These are phyloP conservation scores for Metarhizium humberi DNA, from an alignment of 2,329 filamentous ascomycete genomes.

Conservation along the genomic window DNA sequence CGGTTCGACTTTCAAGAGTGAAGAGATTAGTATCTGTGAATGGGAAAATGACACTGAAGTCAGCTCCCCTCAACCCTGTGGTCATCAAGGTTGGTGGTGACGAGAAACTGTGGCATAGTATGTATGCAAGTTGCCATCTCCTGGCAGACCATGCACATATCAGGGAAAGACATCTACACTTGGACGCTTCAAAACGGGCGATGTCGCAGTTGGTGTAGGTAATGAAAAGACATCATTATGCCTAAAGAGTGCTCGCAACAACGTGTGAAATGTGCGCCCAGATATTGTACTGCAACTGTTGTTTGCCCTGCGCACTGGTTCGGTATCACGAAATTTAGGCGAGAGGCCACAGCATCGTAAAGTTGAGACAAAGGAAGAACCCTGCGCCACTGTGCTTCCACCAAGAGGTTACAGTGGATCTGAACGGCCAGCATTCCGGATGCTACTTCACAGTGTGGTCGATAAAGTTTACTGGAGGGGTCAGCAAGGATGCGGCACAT, in stretches of 20 bases:
- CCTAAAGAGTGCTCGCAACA: no score
- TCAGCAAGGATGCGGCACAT: conserved; percentile 9
- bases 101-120: neutral
- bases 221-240: no score
- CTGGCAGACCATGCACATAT: no score
- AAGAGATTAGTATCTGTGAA: neutral
- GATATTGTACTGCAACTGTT: no score
- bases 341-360: neutral
- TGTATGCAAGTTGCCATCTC: no score
- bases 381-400: neutral
- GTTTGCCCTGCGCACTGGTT: neutral
- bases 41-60: neutral
- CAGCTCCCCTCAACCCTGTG: neutral
- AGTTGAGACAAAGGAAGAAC: neutral
- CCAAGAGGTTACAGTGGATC: conserved; percentile 10
- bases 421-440: conserved; percentile 18
- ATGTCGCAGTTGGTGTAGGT: no score
- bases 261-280: no score
- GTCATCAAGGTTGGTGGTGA: neutral
- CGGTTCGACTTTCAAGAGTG: conserved; percentile 9
- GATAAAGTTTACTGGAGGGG: conserved; percentile 14
- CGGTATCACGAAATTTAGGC: conserved; percentile 1
- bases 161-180: no score
- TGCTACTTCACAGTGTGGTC: conserved; percentile 15
- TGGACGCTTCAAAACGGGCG: no score